phyloP scores from a whole-genome alignment of 164 flowering plant genomes.

The Pachysandra terminalis region DNA sequence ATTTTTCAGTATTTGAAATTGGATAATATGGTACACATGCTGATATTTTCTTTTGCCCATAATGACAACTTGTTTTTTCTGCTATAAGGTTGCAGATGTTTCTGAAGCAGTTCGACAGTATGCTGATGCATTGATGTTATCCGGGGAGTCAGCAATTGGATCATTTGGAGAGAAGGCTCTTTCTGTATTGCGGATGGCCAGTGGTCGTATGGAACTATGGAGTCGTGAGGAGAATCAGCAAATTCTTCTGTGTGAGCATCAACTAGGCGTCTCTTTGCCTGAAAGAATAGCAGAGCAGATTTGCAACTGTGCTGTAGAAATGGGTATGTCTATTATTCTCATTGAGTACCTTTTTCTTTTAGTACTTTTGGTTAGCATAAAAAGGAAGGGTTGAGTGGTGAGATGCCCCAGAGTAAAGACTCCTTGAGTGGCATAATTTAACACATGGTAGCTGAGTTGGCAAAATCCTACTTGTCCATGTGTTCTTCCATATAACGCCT shows the following conservation, averaged over 20 bases:
- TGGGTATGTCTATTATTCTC: slow-evolving; percentile 48
- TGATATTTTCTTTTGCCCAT: not conserved
- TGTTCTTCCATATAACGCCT: too few species aligned
- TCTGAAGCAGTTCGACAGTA: slow-evolving; percentile 86
- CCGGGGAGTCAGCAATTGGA: slow-evolving; percentile 94
- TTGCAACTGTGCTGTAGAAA: slow-evolving; percentile 67
- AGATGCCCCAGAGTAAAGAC: too few species aligned
- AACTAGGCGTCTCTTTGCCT: slow-evolving; percentile 50
- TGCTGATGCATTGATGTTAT: slow-evolving; percentile 92
- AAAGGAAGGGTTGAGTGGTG: too few species aligned
- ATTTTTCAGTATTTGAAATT: not conserved
- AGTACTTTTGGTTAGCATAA: too few species aligned
- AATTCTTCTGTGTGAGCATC: slow-evolving; percentile 28
- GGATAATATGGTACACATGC: not conserved
- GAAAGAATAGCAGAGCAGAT: slow-evolving; percentile 74
- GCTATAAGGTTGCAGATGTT: slow-evolving; percentile 78
- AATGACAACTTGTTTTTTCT: slow-evolving; percentile 8
- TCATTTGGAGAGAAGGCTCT: slow-evolving; percentile 66
- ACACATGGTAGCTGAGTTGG: too few species aligned
- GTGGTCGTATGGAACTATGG: slow-evolving; percentile 66
- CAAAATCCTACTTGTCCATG: too few species aligned
- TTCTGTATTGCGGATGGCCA: slow-evolving; percentile 56
- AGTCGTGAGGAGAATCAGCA: slow-evolving; percentile 62
- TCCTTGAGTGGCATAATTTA: too few species aligned
- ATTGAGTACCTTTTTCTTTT: not conserved